A percentile compares a stretch with the other conserved stretches of the same genome.
phyloP scores from a whole-genome alignment of 345 rosid species.

The Clarkia xantiana region DNA sequence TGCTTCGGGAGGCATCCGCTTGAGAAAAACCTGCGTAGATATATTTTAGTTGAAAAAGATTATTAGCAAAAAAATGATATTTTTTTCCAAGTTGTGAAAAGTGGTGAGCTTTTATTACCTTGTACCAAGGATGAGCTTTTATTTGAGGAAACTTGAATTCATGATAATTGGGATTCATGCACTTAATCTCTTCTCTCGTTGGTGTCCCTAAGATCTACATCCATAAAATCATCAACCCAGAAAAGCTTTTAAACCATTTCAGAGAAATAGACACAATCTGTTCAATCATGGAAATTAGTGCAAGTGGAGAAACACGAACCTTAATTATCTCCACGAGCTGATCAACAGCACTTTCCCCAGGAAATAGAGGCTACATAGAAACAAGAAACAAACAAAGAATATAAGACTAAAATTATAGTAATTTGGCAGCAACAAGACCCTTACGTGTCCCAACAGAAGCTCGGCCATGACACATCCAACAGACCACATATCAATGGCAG shows the following conservation, averaged over 20 bases:
- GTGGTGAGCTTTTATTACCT: slow-evolving; percentile 24
- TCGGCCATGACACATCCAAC: slow-evolving; percentile 94
- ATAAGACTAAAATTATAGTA: background rate
- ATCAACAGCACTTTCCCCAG: slow-evolving; percentile 95
- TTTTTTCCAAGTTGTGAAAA: too few relatives aligned
- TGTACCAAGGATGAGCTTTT: slow-evolving; percentile 99
- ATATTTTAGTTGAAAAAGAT: too few relatives aligned
- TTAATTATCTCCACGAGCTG: slow-evolving; percentile 96
- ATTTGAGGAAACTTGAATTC: slow-evolving; percentile 98
- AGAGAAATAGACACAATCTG: background rate
- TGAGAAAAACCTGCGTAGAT: slow-evolving; percentile 45
- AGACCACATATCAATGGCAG: slow-evolving; percentile 98
- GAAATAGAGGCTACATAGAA: slow-evolving; percentile 72
- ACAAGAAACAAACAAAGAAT: slow-evolving; percentile 2
- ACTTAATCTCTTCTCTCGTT: slow-evolving; percentile 89
- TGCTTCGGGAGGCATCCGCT: slow-evolving; percentile 61
- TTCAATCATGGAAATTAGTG: background rate
- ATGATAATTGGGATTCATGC: slow-evolving; percentile 95
- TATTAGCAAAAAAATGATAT: too few relatives aligned
- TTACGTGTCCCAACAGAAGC: slow-evolving; percentile 84
- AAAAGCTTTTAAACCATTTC: background rate
- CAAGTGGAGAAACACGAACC: slow-evolving; percentile 23
- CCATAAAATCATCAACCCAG: slow-evolving; percentile 2
- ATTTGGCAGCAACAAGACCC: background rate
- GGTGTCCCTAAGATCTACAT: slow-evolving; percentile 85